These are phyloP conservation scores for Coelastrella sp. DNA, from an alignment of 139 green algal genomes.

Conservation along the genomic window DNA sequence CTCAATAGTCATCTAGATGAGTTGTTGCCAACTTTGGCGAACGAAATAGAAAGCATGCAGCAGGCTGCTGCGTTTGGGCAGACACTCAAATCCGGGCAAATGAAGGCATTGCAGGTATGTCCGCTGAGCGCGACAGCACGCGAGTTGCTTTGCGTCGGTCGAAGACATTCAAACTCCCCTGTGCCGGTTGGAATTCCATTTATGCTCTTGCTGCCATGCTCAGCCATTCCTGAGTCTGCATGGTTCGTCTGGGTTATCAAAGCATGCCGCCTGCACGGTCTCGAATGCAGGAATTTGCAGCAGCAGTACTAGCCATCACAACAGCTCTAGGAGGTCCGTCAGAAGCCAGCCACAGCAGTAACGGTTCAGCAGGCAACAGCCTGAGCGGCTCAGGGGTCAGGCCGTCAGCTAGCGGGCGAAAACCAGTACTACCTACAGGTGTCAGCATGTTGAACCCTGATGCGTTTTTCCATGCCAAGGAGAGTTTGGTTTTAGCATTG, in stretches of 20 bases:
- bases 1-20: background rate
- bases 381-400: background rate
- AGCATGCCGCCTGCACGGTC: no score
- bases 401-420: conserved; percentile 32
- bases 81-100: conserved; percentile 30
- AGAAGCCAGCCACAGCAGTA: background rate
- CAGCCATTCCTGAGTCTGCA: no score
- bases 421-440: conserved; percentile 33
- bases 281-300: conserved; percentile 29
- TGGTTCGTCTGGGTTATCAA: no score
- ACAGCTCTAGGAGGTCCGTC: background rate
- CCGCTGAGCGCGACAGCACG: background rate
- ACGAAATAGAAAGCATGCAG: conserved; percentile 24
- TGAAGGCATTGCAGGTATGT: conserved; percentile 36
- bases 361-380: background rate
- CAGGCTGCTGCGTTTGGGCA: conserved; percentile 37
- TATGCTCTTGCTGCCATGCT: no score
- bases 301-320: conserved; percentile 3
- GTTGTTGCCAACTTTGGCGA: background rate
- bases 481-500: conserved; percentile 4
- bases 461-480: background rate
- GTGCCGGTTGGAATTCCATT: no score
- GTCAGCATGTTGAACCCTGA: conserved; percentile 29
- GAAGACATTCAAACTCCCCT: no score
- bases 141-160: no score